Evolutionary conservation across 2,329 filamentous ascomycete genomes (phyloP).

Genomic region (Hortaea sp.): DNA sequence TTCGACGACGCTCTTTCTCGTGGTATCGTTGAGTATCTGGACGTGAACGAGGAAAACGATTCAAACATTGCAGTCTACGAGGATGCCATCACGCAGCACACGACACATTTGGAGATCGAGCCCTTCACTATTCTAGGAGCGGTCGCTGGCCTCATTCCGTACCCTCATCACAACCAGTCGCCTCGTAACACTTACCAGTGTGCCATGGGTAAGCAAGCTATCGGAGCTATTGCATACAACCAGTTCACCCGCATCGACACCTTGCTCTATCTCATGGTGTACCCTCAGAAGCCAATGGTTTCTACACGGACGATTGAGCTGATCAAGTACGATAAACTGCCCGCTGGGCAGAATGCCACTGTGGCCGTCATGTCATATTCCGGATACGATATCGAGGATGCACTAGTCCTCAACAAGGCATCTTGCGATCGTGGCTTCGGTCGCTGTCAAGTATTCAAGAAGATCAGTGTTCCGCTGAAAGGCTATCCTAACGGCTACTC

Average conservation of each 20-base stretch:
- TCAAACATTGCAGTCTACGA: slow-evolving; percentile 87
- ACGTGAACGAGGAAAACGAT: slow-evolving; percentile 98
- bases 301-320: slow-evolving; percentile 95
- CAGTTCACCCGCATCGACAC: slow-evolving; percentile 97
- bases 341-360: slow-evolving; percentile 90
- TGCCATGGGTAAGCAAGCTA: slow-evolving; percentile 99
- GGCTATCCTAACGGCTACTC: slow-evolving; percentile 73
- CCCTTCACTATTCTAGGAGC: slow-evolving; percentile 94
- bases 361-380: slow-evolving; percentile 99
- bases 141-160: slow-evolving; percentile 91
- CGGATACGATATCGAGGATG: slow-evolving; percentile 98
- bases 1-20: slow-evolving; percentile 91
- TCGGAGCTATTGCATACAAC: slow-evolving; percentile 95
- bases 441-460: slow-evolving; percentile 95
- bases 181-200: slow-evolving; percentile 96
- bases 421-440: slow-evolving; percentile 93
- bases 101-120: slow-evolving; percentile 94
- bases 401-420: slow-evolving; percentile 90
- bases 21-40: slow-evolving; percentile 89
- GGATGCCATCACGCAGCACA: slow-evolving; percentile 67
- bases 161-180: slow-evolving; percentile 97
- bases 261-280: slow-evolving; percentile 90
- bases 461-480: slow-evolving; percentile 77
- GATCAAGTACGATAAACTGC: slow-evolving; percentile 93
- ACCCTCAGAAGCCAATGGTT: slow-evolving; percentile 94